phyloP scores from a whole-genome alignment of 306 rosid species.

The Casuarina glauca region DNA sequence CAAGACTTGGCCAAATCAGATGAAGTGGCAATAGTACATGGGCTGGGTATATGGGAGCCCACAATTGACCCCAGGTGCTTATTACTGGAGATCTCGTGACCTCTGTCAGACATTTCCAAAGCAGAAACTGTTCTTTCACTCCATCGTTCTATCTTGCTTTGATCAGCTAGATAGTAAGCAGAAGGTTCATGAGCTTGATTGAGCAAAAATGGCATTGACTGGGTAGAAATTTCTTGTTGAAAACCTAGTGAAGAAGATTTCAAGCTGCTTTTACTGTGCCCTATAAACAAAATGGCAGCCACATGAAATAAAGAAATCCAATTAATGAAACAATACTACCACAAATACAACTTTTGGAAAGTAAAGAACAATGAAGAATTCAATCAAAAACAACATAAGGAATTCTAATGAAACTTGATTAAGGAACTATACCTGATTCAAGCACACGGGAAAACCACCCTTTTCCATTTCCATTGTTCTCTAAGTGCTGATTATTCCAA shows the following conservation, averaged over 20 bases:
- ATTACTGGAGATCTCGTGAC: conserved; percentile 42
- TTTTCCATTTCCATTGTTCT: conserved; percentile 51
- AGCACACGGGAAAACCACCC: conserved; percentile 50
- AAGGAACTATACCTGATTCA: conserved; percentile 66
- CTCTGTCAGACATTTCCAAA: conserved; percentile 46
- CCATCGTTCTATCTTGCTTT: conserved; percentile 48
- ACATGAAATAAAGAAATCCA: conserved; percentile 10
- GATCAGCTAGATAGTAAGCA: conserved; percentile 41
- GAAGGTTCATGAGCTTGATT: conserved; percentile 50
- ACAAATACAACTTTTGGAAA: neutral
- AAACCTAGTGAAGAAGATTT: conserved; percentile 47
- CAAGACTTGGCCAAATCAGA: conserved; percentile 55
- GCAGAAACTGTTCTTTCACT: conserved; percentile 56
- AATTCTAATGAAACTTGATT: conserved; percentile 18
- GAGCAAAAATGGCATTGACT: conserved; percentile 47
- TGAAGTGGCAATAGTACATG: conserved; percentile 43
- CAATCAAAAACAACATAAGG: neutral
- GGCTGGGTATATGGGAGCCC: conserved; percentile 47
- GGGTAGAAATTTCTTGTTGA: conserved; percentile 57
- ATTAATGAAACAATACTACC: conserved; percentile 2
- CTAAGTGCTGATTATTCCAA: conserved; percentile 42
- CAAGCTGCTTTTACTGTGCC: conserved; percentile 48
- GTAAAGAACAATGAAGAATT: neutral
- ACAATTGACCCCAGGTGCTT: conserved; percentile 43
- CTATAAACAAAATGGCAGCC: conserved; percentile 45